Evolutionary conservation across 345 rosid species (phyloP).

Genomic region (Dovyalis caffra): DNA sequence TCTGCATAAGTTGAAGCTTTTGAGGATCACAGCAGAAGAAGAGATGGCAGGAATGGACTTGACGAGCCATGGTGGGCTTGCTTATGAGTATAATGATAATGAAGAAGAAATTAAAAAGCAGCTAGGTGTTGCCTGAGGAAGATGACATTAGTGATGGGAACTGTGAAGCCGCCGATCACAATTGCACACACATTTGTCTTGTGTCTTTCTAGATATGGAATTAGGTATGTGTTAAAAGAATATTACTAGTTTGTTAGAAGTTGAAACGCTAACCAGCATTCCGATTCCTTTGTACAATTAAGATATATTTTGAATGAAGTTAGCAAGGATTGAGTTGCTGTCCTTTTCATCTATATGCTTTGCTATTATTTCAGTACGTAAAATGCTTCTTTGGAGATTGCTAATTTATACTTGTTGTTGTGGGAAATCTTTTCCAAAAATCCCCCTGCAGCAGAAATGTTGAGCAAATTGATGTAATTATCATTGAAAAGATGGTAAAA

Average conservation of each 20-base stretch:
- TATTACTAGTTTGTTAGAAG: not conserved
- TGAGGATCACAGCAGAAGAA: constrained; percentile 21
- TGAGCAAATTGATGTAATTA: not conserved
- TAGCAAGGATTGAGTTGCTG: too few relatives aligned
- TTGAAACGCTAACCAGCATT: not conserved
- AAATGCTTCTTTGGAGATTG: not conserved
- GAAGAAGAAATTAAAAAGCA: not conserved
- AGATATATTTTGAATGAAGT: too few relatives aligned
- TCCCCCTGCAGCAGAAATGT: not conserved
- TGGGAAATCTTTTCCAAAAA: not conserved
- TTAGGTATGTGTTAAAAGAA: too few relatives aligned
- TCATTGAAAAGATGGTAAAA: too few relatives aligned
- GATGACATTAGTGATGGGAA: not conserved
- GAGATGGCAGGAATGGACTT: constrained; percentile 19
- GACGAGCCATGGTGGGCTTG: constrained; percentile 21
- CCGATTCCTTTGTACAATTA: not conserved
- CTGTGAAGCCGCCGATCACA: not conserved
- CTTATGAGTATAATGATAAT: not conserved
- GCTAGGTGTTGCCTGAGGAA: not conserved
- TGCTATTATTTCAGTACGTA: too few relatives aligned
- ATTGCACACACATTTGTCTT: too few relatives aligned
- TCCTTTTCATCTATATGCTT: too few relatives aligned
- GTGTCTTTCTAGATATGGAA: too few relatives aligned
- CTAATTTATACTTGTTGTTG: not conserved
- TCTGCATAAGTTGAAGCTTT: constrained; percentile 16